These are phyloP conservation scores for Chaetomium strumarium DNA, from an alignment of 2,329 filamentous ascomycete species.

Conservation along the genomic window DNA sequence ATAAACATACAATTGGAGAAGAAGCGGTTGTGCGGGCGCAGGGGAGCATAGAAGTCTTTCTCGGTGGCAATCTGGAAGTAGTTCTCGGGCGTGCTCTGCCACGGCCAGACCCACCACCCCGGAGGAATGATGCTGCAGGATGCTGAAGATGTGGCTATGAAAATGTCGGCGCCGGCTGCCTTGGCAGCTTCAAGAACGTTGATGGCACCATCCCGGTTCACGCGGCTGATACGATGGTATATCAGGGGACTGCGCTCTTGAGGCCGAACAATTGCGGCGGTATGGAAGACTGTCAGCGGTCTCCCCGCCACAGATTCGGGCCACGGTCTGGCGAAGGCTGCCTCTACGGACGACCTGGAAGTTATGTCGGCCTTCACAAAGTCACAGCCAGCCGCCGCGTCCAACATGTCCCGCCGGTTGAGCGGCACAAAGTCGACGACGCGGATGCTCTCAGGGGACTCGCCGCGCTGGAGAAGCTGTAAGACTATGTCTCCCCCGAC, in stretches of 20 bases:
- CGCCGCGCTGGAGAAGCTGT: conserved; percentile 48
- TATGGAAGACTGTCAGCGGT: conserved; percentile 53
- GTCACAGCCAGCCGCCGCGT: conserved; percentile 33
- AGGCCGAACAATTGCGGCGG: conserved; percentile 48
- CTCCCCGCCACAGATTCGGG: conserved; percentile 33
- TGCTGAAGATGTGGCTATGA: conserved; percentile 49
- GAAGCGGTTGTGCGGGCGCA: conserved; percentile 38
- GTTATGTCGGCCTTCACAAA: conserved; percentile 47
- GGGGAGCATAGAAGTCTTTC: conserved; percentile 36
- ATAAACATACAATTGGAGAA: conserved; percentile 37
- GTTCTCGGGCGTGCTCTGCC: conserved; percentile 34
- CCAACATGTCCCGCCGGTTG: conserved; percentile 37
- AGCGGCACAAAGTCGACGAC: conserved; percentile 46
- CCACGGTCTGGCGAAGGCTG: conserved; percentile 46
- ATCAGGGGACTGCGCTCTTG: conserved; percentile 41
- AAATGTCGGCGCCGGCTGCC: conserved; percentile 40
- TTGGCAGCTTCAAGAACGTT: conserved; percentile 44
- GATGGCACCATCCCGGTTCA: conserved; percentile 46
- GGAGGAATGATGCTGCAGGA: conserved; percentile 40
- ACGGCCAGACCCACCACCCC: conserved; percentile 39
- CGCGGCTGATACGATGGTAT: conserved; percentile 40
- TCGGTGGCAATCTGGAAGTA: conserved; percentile 43
- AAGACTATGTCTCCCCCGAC: conserved; percentile 50
- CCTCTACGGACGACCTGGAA: conserved; percentile 36
- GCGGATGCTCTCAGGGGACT: conserved; percentile 45